These are phyloP conservation scores for Solanum pennellii DNA, from an alignment of 257 asterid genomes.

Conservation along the genomic window DNA sequence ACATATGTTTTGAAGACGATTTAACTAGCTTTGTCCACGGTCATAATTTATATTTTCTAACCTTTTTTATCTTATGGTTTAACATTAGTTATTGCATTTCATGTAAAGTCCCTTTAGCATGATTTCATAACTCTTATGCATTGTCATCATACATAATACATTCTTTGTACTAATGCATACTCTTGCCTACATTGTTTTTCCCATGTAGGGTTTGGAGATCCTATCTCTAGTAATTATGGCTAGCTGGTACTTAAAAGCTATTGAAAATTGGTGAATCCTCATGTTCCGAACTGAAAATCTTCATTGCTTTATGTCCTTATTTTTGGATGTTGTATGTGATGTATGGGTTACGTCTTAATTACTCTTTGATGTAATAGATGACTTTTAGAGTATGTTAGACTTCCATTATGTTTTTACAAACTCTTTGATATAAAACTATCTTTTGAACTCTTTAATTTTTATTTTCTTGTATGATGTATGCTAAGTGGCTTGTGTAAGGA, in stretches of 20 bases:
- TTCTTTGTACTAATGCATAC: background rate
- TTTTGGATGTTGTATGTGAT: background rate
- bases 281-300: background rate
- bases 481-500: background rate
- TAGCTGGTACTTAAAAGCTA: background rate
- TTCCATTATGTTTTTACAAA: background rate
- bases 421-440: background rate
- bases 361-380: background rate
- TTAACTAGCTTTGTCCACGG: background rate
- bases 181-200: background rate
- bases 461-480: background rate
- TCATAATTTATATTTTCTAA: background rate
- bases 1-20: background rate
- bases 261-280: background rate
- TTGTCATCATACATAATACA: background rate
- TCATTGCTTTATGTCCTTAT: background rate
- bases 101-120: background rate
- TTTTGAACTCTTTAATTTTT: background rate
- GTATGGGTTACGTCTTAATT: background rate
- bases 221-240: background rate
- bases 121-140: background rate
- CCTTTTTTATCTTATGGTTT: background rate
- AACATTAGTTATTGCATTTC: background rate
- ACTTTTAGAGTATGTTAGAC: background rate
- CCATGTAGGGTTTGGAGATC: no score